Conservation (phyloP, 768 basidiomycete genomes). For the Russula dissimulans region DNA sequence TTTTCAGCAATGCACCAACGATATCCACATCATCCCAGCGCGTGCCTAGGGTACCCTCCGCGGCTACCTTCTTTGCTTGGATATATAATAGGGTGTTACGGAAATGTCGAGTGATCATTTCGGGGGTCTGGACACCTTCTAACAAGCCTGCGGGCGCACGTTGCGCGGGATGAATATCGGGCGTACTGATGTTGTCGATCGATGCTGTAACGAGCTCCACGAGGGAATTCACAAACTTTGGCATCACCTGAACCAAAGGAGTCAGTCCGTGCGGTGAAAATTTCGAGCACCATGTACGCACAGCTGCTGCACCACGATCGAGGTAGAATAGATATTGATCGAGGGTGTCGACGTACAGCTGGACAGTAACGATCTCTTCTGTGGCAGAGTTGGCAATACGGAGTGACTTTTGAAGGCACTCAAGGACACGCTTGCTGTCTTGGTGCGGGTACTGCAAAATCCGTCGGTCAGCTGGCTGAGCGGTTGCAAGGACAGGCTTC, state of each 20-base stretch:
- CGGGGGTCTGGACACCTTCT: slow-evolving; percentile 86
- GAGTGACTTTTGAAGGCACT: slow-evolving; percentile 94
- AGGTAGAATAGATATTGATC: slow-evolving; percentile 96
- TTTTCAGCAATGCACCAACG: slow-evolving; percentile 80
- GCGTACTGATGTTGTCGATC: slow-evolving; percentile 83
- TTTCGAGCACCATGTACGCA: slow-evolving; percentile 33
- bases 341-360: slow-evolving; percentile 91
- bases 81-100: slow-evolving; percentile 83
- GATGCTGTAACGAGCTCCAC: slow-evolving; percentile 92
- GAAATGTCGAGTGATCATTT: slow-evolving; percentile 93
- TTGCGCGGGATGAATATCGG: slow-evolving; percentile 81
- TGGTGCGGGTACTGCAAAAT: slow-evolving; percentile 63
- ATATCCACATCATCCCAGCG: slow-evolving; percentile 86
- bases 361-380: slow-evolving; percentile 94
- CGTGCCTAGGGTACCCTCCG: slow-evolving; percentile 30
- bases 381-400: slow-evolving; percentile 94
- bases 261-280: not conserved
- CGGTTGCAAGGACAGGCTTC: slow-evolving; percentile 1
- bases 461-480: not conserved
- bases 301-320: slow-evolving; percentile 85
- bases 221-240: slow-evolving; percentile 93
- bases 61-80: slow-evolving; percentile 58
- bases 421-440: slow-evolving; percentile 94
- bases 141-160: slow-evolving; percentile 83
- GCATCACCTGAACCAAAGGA: slow-evolving; percentile 54